Evolutionary conservation across 1,139 yeast species (phyloP).

Genomic region (Schizosaccharomyces versatilis): DNA sequence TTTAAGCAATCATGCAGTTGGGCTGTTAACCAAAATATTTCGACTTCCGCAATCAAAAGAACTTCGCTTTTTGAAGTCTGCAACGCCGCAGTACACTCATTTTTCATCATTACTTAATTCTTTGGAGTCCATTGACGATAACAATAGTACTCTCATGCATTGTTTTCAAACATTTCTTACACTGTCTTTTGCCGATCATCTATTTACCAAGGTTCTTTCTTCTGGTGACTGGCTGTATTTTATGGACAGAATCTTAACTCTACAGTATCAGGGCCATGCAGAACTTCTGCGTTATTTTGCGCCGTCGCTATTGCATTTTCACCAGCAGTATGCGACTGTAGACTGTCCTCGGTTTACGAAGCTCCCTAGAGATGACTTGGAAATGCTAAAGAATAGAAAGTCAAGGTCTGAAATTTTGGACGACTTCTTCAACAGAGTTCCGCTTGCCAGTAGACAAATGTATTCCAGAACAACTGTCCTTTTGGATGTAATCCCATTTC

Average conservation of each 20-base stretch:
- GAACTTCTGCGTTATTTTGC: constrained; percentile 36
- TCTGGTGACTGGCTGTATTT: constrained; percentile 63
- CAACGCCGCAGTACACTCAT: neutral
- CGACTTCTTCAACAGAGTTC: constrained; percentile 13
- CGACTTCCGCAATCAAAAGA: neutral
- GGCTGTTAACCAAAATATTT: neutral
- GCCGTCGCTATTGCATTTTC: constrained; percentile 40
- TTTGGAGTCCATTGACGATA: constrained; percentile 18
- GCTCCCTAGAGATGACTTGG: constrained; percentile 12
- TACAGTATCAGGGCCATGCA: constrained; percentile 14
- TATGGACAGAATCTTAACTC: constrained; percentile 25
- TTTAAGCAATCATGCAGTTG: neutral
- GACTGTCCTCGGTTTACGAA: constrained; percentile 8
- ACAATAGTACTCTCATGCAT: constrained; percentile 28
- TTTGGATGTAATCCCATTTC: constrained; percentile 19
- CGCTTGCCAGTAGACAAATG: constrained; percentile 13
- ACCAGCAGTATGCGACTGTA: constrained; percentile 39
- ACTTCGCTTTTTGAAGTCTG: neutral
- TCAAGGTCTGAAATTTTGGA: constrained; percentile 15
- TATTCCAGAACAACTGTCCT: constrained; percentile 13
- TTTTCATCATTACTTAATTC: neutral
- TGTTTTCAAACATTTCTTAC: constrained; percentile 44
- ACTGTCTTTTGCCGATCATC: constrained; percentile 41
- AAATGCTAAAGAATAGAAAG: constrained; percentile 11
- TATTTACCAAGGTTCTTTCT: constrained; percentile 37